Percentiles rank a stretch among this genome's conserved stretches.
Conservation (phyloP, 2,329 filamentous ascomycete genomes). For the Pseudofabraea citricarpa region DNA sequence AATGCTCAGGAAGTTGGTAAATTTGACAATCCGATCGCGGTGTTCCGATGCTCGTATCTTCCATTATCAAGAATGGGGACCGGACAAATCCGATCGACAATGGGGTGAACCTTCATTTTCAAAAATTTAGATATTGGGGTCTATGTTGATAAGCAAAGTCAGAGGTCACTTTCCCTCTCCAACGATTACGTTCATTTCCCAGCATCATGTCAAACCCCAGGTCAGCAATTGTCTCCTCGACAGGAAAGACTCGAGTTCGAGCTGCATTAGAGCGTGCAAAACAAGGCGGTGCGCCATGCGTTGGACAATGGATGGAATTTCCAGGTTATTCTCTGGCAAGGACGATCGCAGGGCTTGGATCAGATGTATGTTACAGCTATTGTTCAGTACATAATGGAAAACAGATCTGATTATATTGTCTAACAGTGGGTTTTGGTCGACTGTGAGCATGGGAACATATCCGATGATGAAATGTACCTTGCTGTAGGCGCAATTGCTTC, state of each 20-base stretch:
- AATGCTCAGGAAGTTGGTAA: no score
- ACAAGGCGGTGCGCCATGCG: conserved; percentile 22
- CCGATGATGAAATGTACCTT: conserved; percentile 49
- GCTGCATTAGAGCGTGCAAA: conserved; percentile 26
- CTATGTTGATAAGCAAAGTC: no score
- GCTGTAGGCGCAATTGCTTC: conserved; percentile 48
- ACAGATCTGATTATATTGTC: no score
- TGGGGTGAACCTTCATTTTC: no score
- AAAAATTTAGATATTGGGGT: no score
- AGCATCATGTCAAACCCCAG: conserved; percentile 18
- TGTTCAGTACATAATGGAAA: neutral
- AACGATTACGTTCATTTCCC: neutral
- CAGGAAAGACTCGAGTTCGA: conserved; percentile 27
- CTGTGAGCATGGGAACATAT: conserved; percentile 49
- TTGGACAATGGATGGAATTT: conserved; percentile 29
- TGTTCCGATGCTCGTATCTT: no score
- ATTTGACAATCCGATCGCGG: no score
- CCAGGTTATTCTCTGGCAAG: conserved; percentile 28
- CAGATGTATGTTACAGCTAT: conserved; percentile 23
- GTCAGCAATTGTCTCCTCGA: conserved; percentile 18
- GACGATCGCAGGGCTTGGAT: conserved; percentile 25
- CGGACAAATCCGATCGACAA: no score
- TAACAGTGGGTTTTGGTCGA: conserved; percentile 55
- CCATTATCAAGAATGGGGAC: no score
- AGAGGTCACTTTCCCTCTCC: no score